Evolutionary conservation across 352 stramenopile genomes (phyloP).

Genomic region (Phytophthora idaei): DNA sequence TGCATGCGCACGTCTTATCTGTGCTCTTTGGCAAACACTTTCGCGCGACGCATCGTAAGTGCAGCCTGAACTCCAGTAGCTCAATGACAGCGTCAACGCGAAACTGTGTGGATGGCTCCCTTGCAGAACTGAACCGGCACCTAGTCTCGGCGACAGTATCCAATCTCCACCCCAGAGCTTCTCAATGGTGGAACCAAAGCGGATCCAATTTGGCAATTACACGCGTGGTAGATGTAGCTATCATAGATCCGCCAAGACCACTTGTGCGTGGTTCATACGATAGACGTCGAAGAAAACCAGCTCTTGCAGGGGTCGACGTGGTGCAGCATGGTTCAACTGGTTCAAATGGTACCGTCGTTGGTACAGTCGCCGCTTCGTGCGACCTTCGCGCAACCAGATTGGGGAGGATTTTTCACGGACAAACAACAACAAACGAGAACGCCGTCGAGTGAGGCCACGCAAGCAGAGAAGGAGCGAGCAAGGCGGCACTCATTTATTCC

Average conservation of each 20-base stretch:
- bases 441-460: slow-evolving; percentile 30
- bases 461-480: slow-evolving; percentile 39
- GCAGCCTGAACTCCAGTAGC: neutral
- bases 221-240: neutral
- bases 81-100: neutral
- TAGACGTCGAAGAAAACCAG: no score
- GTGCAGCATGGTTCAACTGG: neutral
- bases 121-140: neutral
- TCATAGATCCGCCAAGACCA: neutral
- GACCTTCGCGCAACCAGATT: slow-evolving; percentile 17
- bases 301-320: neutral
- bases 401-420: slow-evolving; percentile 39
- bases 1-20: slow-evolving; percentile 10
- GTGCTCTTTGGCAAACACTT: slow-evolving; percentile 7
- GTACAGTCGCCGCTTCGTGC: slow-evolving; percentile 13
- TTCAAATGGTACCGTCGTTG: slow-evolving; percentile 4
- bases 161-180: neutral
- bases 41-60: neutral
- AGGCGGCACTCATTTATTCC: slow-evolving; percentile 34
- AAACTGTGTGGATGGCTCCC: neutral
- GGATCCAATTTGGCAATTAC: neutral
- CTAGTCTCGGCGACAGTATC: neutral
- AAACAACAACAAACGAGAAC: slow-evolving; percentile 38
- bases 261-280: neutral
- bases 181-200: neutral